Percentiles rank a stretch among this genome's conserved stretches.
Conservation (phyloP, 495 filamentous ascomycete species). For the Alectoria sarmentosa region DNA sequence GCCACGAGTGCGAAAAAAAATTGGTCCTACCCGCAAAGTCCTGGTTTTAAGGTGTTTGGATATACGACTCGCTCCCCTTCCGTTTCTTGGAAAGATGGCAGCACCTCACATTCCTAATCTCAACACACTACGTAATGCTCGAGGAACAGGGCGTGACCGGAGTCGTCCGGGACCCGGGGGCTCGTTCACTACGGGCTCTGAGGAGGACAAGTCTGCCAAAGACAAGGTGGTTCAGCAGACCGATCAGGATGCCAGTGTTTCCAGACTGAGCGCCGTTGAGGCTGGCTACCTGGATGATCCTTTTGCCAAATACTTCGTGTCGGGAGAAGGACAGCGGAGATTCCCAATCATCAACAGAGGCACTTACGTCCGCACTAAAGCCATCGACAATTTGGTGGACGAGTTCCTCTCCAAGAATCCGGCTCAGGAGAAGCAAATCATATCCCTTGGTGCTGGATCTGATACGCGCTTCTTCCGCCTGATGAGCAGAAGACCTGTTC, state of each 20-base stretch:
- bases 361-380: constrained; percentile 87
- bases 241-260: constrained; percentile 85
- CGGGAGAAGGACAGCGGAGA: constrained; percentile 42
- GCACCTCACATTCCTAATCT: constrained; percentile 71
- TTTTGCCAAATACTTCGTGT: constrained; percentile 62
- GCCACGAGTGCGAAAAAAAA: no score
- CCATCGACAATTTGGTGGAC: constrained; percentile 73
- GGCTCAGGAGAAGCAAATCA: constrained; percentile 60
- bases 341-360: constrained; percentile 93
- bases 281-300: constrained; percentile 82
- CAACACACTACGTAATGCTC: constrained; percentile 50
- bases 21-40: constrained; percentile 3
- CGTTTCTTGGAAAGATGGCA: constrained; percentile 44
- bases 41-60: neutral
- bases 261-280: constrained; percentile 78
- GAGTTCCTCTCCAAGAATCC: constrained; percentile 53
- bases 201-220: constrained; percentile 36
- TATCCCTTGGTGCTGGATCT: constrained; percentile 89
- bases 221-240: constrained; percentile 74
- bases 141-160: constrained; percentile 36
- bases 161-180: constrained; percentile 41
- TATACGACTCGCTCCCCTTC: neutral
- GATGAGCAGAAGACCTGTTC: constrained; percentile 31
- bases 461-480: constrained; percentile 83
- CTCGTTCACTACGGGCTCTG: constrained; percentile 20